Conservation (phyloP, 208 protist species). For the Leishmania major region DNA sequence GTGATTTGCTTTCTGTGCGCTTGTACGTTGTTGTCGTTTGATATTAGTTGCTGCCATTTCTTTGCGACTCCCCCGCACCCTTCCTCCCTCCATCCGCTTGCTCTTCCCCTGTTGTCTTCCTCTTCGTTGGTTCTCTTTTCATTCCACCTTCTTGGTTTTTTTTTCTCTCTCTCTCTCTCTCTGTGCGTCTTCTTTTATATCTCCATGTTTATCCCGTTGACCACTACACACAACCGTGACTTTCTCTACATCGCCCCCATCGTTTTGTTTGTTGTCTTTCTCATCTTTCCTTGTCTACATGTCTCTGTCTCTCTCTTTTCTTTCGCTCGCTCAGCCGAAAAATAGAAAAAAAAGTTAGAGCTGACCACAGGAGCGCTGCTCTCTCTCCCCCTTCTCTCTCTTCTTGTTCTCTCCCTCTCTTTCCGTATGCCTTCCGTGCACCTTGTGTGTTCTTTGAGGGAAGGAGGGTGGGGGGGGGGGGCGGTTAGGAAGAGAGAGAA, state of each 20-base stretch:
- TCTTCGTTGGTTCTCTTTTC: conserved; percentile 5
- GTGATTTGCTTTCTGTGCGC: not conserved
- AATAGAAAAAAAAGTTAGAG: not conserved
- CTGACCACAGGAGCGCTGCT: not conserved
- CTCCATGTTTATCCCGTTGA: not conserved
- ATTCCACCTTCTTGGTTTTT: not conserved
- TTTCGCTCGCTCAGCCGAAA: not conserved
- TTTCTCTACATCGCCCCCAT: not conserved
- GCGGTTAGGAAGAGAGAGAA: not conserved
- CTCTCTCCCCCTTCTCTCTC: not conserved
- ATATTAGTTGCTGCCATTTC: not conserved
- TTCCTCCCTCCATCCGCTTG: conserved; percentile 2
- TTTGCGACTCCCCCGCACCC: not conserved
- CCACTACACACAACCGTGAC: not conserved
- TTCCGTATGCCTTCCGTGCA: not conserved
- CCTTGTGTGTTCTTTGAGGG: not conserved
- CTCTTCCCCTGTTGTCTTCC: not conserved
- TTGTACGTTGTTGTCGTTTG: not conserved
- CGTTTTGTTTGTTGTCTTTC: not conserved
- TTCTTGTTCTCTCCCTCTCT: not conserved
- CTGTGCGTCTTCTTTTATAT: not conserved
- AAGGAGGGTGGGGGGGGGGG: no score
- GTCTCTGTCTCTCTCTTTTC: not conserved
- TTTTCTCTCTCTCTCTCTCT: not conserved
- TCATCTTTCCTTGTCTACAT: not conserved